Conservation (phyloP, 148 eudicot species). For the Bassia scoparia region DNA sequence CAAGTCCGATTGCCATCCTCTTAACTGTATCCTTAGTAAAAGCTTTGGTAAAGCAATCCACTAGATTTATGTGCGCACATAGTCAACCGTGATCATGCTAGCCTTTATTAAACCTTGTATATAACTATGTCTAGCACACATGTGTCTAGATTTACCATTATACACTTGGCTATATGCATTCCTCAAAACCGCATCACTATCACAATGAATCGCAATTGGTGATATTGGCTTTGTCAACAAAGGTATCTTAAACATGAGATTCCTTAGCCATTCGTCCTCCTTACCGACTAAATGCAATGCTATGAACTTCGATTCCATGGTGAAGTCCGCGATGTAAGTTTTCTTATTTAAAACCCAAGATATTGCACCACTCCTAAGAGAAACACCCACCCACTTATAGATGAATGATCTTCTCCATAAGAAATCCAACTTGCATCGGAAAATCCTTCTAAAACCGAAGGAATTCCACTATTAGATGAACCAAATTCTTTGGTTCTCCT, state of each 20-base stretch:
- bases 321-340: constrained; percentile 9
- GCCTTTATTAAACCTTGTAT: no score
- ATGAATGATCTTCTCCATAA: neutral
- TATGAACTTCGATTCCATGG: constrained; percentile 6
- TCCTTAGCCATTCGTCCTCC: neutral
- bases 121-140: no score
- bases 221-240: neutral
- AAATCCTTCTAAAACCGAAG: neutral
- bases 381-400: neutral
- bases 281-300: neutral
- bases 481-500: constrained; percentile 2
- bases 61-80: no score
- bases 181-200: neutral
- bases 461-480: neutral
- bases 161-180: neutral
- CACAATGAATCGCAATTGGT: neutral
- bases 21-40: no score
- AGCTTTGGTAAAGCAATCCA: no score
- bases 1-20: no score
- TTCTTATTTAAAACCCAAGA: constrained; percentile 8
- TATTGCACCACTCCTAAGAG: constrained; percentile 1
- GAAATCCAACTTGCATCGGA: neutral
- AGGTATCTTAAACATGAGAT: neutral
- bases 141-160: no score
- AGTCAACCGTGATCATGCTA: no score